These are phyloP conservation scores for Cerrena zonata DNA, from an alignment of 1,284 basidiomycete genomes.

Conservation along the genomic window DNA sequence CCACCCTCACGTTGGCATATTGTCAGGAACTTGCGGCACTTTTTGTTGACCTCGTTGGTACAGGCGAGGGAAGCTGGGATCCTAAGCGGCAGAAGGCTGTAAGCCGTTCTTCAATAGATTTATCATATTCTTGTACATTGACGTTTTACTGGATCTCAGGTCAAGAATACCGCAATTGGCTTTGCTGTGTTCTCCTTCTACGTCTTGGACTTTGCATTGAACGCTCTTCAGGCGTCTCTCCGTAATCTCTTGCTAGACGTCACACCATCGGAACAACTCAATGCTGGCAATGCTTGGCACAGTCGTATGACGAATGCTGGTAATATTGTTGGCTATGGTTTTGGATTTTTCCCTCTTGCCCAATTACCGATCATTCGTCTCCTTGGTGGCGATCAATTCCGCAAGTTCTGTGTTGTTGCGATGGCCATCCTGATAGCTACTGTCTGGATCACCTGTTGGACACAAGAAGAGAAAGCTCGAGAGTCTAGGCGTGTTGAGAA, in stretches of 20 bases:
- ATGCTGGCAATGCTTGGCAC: slow-evolving; percentile 95
- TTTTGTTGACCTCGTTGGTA: slow-evolving; percentile 72
- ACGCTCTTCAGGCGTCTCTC: slow-evolving; percentile 88
- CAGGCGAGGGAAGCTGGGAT: slow-evolving; percentile 86
- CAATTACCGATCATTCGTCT: slow-evolving; percentile 68
- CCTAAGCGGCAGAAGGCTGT: slow-evolving; percentile 64
- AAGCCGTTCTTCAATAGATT: slow-evolving; percentile 23
- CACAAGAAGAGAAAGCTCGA: slow-evolving; percentile 70
- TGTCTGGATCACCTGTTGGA: slow-evolving; percentile 83
- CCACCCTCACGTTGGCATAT: slow-evolving; percentile 79
- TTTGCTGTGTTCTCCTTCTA: slow-evolving; percentile 92
- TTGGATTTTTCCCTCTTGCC: slow-evolving; percentile 83
- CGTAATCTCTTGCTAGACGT: slow-evolving; percentile 89
- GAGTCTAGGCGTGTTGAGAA: slow-evolving; percentile 38
- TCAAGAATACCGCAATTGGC: slow-evolving; percentile 65
- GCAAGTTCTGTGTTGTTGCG: slow-evolving; percentile 88
- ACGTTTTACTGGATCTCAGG: slow-evolving; percentile 36
- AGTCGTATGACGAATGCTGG: slow-evolving; percentile 92
- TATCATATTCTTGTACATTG: background rate
- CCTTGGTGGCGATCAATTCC: slow-evolving; percentile 91
- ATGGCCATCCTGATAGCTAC: slow-evolving; percentile 75
- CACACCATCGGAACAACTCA: slow-evolving; percentile 81
- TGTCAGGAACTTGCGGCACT: slow-evolving; percentile 71
- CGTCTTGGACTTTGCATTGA: slow-evolving; percentile 89
- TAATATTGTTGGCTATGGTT: slow-evolving; percentile 87